Conservation (phyloP, 768 basidiomycete genomes). For the Auriculariales sp. region DNA sequence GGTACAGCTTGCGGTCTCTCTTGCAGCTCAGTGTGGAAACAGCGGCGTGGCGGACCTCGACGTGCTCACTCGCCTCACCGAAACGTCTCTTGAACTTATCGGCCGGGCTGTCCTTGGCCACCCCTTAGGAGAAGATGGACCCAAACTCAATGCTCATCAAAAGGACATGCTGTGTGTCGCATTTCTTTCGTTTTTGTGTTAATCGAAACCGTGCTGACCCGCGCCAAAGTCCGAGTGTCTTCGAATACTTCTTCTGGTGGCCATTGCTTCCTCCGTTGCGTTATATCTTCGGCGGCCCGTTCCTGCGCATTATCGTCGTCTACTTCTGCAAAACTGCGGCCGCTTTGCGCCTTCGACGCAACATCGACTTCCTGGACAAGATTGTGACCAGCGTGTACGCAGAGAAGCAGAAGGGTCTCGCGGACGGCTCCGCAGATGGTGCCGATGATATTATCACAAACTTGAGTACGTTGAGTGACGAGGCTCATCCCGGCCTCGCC, state of each 20-base stretch:
- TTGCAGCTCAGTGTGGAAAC: neutral
- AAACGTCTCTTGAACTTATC: neutral
- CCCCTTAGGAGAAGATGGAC: neutral
- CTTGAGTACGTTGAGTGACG: neutral
- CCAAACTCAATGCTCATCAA: neutral
- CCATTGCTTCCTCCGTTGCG: neutral
- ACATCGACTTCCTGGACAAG: neutral
- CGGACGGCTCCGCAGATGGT: neutral
- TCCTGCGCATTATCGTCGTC: neutral
- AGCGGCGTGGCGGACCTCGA: neutral
- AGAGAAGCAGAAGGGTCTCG: neutral
- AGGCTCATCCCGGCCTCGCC: neutral
- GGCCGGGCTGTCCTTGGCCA: neutral
- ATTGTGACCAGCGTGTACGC: neutral
- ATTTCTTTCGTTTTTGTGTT: neutral
- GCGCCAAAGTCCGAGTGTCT: neutral
- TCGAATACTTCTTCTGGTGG: neutral
- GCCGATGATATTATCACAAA: neutral
- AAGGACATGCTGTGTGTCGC: neutral
- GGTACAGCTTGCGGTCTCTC: neutral
- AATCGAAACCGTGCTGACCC: neutral
- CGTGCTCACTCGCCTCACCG: neutral
- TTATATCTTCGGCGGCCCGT: neutral
- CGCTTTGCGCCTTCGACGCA: neutral
- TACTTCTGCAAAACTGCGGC: neutral